Evolutionary conservation across 345 rosid species (phyloP), one percentile per base, ranked within the genome.

Genomic region (Euphorbia lathyris): DNA sequence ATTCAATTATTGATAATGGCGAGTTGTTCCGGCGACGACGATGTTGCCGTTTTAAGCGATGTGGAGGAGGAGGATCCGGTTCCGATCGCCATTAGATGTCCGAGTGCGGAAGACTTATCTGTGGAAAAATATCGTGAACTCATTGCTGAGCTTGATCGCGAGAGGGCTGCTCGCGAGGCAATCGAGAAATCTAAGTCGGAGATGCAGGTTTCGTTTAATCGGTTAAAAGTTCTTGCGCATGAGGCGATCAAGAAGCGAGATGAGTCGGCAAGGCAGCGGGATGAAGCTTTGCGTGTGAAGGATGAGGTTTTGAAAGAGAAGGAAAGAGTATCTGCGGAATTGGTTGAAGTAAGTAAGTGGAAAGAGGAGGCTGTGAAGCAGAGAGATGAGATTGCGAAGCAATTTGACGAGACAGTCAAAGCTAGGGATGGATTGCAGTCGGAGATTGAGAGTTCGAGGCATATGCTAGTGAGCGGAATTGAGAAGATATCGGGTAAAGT

Each of bases 401-500:
- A 85, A 58, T 72, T 92, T 19, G 96, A 86, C 8, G 96, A 91
- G 32, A 79, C 75, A 11, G 56, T 77, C 51, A 90, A 86, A 68
- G 81, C 76, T 20, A 89, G 77, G 80, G 98, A 95, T 67, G 84
- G 74, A 62, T 77, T 87, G 75, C 83, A 83, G 68, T 76, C 87
- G 14, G 98, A 95, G 85, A 82, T 90, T 32, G 99, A 92, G 80
- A 90, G 77, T 55, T 89, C 92, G 1, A 84, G 91, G 30, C 98
- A 92, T 75, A 89, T 95, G 97, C 77, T 95, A 26, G 89, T 88
- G 27, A 90, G 97, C 27, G 98, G 98, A 61, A 92, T 92, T 27
- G 99, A 95, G 70, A 95, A 95, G 82, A 92, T 95, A 67, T 92
- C 97, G 0, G 96, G 94, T 4, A 95, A 95, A 84, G 83, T 90